These are phyloP conservation scores for Boletus eberwhitei DNA, from an alignment of 768 basidiomycete genomes.

Conservation along the genomic window DNA sequence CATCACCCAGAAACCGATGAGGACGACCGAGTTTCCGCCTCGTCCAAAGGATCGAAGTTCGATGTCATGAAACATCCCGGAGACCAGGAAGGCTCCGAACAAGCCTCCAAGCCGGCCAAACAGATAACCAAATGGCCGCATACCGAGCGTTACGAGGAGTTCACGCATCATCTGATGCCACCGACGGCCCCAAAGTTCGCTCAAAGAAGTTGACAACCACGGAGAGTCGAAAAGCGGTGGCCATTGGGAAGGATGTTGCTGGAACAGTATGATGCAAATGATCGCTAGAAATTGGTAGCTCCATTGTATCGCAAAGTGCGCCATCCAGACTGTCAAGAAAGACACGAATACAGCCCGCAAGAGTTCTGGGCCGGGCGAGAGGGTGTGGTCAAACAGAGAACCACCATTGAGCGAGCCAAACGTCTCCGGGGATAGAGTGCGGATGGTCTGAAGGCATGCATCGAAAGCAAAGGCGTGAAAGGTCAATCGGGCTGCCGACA, in stretches of 20 bases:
- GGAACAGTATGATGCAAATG: constrained; percentile 42
- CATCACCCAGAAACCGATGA: constrained; percentile 53
- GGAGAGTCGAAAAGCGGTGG: constrained; percentile 59
- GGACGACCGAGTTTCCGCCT: constrained; percentile 38
- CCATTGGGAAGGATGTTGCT: constrained; percentile 51
- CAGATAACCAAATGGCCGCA: constrained; percentile 39
- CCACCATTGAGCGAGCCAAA: constrained; percentile 34
- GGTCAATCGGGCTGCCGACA: constrained; percentile 5
- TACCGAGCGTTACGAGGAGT: constrained; percentile 47
- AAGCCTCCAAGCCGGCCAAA: constrained; percentile 49
- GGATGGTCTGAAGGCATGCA: constrained; percentile 9
- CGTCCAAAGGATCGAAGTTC: constrained; percentile 55
- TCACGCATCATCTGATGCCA: constrained; percentile 70
- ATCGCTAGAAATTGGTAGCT: constrained; percentile 41
- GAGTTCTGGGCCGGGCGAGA: constrained; percentile 32
- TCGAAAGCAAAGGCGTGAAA: constrained; percentile 9
- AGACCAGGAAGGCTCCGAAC: constrained; percentile 55
- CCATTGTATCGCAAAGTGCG: constrained; percentile 46
- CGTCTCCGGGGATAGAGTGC: constrained; percentile 37
- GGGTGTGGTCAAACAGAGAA: constrained; percentile 35
- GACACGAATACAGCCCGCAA: constrained; percentile 42
- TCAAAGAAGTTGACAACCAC: constrained; percentile 53
- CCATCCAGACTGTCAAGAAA: constrained; percentile 39
- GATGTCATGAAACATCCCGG: constrained; percentile 54
- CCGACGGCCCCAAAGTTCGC: constrained; percentile 55